Conservation (phyloP, 305 asterid species). For the Ilex paraguariensis region DNA sequence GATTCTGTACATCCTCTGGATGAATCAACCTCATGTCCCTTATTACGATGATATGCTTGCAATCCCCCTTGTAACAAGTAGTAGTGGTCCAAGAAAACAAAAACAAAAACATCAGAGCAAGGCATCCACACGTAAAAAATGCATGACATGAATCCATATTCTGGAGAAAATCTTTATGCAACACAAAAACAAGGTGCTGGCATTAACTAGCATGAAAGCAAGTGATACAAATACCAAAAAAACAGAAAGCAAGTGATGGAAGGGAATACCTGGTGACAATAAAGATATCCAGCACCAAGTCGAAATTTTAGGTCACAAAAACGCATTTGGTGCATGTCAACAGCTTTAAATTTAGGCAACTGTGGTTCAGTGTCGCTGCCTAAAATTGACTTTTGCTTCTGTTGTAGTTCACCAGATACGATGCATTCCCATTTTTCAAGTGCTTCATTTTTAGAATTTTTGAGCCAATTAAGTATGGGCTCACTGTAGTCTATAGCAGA, state of each 20-base stretch:
- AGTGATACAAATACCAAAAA: background rate
- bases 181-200: too few relatives aligned
- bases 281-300: slow-evolving; percentile 84
- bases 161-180: too few relatives aligned
- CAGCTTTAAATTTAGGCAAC: slow-evolving; percentile 57
- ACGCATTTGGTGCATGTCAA: slow-evolving; percentile 56
- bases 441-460: slow-evolving; percentile 56
- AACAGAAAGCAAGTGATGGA: background rate
- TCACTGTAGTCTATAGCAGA: slow-evolving; percentile 65
- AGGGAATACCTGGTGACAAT: slow-evolving; percentile 73
- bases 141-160: background rate
- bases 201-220: background rate
- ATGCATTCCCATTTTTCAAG: slow-evolving; percentile 80
- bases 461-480: slow-evolving; percentile 78
- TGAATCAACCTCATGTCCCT: slow-evolving; percentile 85
- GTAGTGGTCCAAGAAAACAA: slow-evolving; percentile 5
- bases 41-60: slow-evolving; percentile 71
- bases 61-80: slow-evolving; percentile 51
- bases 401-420: slow-evolving; percentile 56
- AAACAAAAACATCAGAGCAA: too few relatives aligned
- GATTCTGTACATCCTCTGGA: slow-evolving; percentile 77
- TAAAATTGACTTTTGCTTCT: slow-evolving; percentile 59
- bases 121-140: background rate
- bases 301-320: slow-evolving; percentile 71
- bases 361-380: slow-evolving; percentile 36